Conservation (phyloP, 129 eudicot species). For the Heracleum sosnowskyi region DNA sequence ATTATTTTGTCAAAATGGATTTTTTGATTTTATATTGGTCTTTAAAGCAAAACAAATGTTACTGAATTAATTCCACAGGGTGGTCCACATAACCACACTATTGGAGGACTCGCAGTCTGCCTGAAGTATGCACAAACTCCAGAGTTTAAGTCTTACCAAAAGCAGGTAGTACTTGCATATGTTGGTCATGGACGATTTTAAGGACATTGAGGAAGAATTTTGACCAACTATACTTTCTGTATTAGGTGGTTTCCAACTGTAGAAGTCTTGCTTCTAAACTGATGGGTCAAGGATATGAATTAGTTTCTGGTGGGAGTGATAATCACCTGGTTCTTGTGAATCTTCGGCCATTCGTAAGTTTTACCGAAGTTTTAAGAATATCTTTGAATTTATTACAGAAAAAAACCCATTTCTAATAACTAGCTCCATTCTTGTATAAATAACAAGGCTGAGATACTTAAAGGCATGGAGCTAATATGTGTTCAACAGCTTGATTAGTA, state of each 20-base stretch:
- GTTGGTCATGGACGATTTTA: not conserved
- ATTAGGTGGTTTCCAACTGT: conserved; percentile 83
- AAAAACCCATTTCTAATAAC: not conserved
- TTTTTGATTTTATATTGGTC: not conserved
- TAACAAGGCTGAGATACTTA: not conserved
- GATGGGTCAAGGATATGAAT: conserved; percentile 65
- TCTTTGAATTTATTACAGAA: not conserved
- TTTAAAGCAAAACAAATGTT: not conserved
- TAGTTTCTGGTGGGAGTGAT: conserved; percentile 96
- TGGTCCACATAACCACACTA: conserved; percentile 98
- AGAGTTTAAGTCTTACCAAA: conserved; percentile 78
- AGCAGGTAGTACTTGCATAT: conserved; percentile 41
- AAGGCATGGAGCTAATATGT: not conserved
- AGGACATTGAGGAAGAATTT: not conserved
- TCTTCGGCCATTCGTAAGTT: conserved; percentile 72
- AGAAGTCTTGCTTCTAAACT: conserved; percentile 62
- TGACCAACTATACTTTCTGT: conserved; percentile 11
- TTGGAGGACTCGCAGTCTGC: conserved; percentile 90
- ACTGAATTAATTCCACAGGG: conserved; percentile 43
- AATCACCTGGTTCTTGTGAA: conserved; percentile 95
- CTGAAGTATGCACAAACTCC: conserved; percentile 90
- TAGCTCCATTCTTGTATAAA: not conserved
- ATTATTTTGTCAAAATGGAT: not conserved
- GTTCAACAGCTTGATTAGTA: not conserved
- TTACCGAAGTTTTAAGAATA: not conserved